phyloP scores from a whole-genome alignment of 225 moss, liverwort and hornwort genomes.

The Pseudoscleropodium purum region DNA sequence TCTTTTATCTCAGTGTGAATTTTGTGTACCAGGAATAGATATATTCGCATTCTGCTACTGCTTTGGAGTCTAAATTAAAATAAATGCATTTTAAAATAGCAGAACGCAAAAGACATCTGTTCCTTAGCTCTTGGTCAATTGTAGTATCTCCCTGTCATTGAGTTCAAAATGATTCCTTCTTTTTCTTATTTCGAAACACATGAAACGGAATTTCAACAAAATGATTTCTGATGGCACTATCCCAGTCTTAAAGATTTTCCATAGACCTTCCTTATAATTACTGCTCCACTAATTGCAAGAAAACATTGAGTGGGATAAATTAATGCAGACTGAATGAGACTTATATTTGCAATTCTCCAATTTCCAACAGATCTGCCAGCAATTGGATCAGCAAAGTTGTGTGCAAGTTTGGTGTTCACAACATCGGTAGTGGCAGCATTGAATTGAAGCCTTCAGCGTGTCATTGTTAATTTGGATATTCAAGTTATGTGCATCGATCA shows the following conservation, averaged over 20 bases:
- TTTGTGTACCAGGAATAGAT: not conserved
- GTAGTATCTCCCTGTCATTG: not conserved
- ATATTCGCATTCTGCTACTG: not conserved
- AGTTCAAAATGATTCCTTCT: not conserved
- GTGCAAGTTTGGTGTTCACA: too few species aligned
- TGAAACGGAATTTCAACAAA: too few species aligned
- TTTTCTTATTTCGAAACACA: too few species aligned
- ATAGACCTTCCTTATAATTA: not conserved
- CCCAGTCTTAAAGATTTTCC: not conserved
- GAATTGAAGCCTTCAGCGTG: not conserved
- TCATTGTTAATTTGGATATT: not conserved
- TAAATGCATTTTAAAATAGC: not conserved
- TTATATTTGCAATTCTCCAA: not conserved
- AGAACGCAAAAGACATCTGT: not conserved
- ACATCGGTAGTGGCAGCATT: not conserved
- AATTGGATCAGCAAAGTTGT: not conserved
- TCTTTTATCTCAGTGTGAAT: not conserved
- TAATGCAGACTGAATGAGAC: not conserved
- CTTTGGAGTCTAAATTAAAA: not conserved
- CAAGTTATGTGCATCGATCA: not conserved
- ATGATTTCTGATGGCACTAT: too few species aligned
- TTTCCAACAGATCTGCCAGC: not conserved
- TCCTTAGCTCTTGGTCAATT: not conserved
- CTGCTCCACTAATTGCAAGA: not conserved
- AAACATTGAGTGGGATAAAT: not conserved